Conservation (phyloP, 768 basidiomycete genomes). For the Russula compacta region DNA sequence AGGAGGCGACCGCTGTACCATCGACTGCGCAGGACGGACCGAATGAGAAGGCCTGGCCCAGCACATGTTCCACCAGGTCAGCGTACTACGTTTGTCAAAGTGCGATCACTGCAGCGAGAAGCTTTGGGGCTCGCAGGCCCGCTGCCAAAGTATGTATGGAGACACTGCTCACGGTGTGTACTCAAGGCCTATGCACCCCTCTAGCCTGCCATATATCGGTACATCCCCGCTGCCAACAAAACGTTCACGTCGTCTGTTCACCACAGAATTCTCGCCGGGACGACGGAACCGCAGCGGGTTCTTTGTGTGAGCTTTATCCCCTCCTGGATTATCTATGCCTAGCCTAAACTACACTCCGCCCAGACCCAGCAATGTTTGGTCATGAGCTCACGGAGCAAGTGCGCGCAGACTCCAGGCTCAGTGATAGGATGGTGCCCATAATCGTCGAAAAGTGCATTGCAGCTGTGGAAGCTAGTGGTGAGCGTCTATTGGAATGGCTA, state of each 20-base stretch:
- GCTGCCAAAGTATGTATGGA: constrained; percentile 66
- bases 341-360: constrained; percentile 16
- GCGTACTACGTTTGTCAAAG: constrained; percentile 76
- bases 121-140: constrained; percentile 95
- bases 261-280: constrained; percentile 15
- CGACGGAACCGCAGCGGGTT: neutral
- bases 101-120: constrained; percentile 98
- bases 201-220: constrained; percentile 19
- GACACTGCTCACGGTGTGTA: neutral
- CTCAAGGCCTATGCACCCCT: neutral
- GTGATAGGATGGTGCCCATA: constrained; percentile 62
- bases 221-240: constrained; percentile 16
- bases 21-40: constrained; percentile 21
- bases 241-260: constrained; percentile 8
- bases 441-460: constrained; percentile 95
- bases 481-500: constrained; percentile 23
- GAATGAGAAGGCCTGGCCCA: constrained; percentile 27
- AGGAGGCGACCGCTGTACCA: constrained; percentile 50
- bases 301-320: constrained; percentile 6
- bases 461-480: constrained; percentile 83
- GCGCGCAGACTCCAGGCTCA: constrained; percentile 49
- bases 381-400: constrained; percentile 83
- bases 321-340: neutral
- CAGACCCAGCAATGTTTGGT: constrained; percentile 89
- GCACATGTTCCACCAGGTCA: constrained; percentile 86